These are phyloP conservation scores for Dendrobium nobile DNA, from an alignment of 106 monocot genomes.

Conservation along the genomic window DNA sequence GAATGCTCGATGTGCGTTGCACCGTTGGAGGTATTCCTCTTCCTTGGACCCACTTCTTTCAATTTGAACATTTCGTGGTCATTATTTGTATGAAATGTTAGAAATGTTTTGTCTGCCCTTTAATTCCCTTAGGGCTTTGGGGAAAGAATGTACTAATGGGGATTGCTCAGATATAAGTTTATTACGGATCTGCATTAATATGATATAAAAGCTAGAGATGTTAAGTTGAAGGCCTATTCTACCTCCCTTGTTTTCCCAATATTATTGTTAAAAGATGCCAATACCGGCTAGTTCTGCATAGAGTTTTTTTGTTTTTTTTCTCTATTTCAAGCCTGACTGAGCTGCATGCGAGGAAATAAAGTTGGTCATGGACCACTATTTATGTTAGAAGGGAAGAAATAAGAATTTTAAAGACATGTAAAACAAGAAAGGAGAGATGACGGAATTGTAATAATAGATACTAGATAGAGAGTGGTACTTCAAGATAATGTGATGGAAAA, in stretches of 20 bases:
- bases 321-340: neutral
- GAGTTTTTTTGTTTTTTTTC: neutral
- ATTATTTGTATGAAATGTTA: neutral
- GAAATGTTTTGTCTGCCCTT: neutral
- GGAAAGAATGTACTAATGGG: too few species aligned
- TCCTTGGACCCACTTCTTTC: neutral
- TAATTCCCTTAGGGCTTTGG: neutral
- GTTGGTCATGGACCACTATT: too few species aligned
- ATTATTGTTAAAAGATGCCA: too few species aligned
- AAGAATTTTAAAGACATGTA: neutral
- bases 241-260: too few species aligned
- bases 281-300: too few species aligned
- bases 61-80: neutral
- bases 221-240: neutral
- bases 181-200: neutral
- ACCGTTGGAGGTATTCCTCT: constrained; percentile 22
- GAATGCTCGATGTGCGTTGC: constrained; percentile 12
- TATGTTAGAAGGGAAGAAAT: too few species aligned
- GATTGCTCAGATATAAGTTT: neutral
- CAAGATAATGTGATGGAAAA: neutral
- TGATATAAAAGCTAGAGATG: too few species aligned
- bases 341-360: neutral
- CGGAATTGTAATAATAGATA: neutral
- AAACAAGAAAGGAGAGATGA: neutral
- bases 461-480: neutral